phyloP scores from a whole-genome alignment of 1,139 yeast species.

The Saccharomyces hybrid region DNA sequence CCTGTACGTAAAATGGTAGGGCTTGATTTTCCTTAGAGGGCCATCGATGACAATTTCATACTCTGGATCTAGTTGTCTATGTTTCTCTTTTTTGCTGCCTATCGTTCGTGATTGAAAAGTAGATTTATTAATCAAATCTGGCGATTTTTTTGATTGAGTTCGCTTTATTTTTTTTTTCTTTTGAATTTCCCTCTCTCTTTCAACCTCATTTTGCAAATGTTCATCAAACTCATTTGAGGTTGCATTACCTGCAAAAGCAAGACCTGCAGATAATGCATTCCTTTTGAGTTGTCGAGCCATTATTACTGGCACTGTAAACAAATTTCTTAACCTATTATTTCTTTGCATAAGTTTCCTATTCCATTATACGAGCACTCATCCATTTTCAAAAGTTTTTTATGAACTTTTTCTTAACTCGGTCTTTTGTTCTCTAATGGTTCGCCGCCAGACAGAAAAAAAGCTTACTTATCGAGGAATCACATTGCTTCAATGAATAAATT shows the following conservation, averaged over 20 bases:
- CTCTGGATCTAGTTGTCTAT: constrained; percentile 31
- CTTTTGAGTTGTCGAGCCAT: background rate
- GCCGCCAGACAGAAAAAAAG: background rate
- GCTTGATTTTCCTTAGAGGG: constrained; percentile 62
- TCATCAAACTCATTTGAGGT: constrained; percentile 8
- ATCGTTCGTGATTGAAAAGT: constrained; percentile 28
- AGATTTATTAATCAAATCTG: constrained; percentile 8
- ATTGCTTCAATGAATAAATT: background rate
- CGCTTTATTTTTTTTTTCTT: constrained; percentile 32
- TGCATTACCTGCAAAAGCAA: background rate
- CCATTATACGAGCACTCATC: background rate
- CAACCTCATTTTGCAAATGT: constrained; percentile 12
- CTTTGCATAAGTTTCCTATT: background rate
- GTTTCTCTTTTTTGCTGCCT: constrained; percentile 23
- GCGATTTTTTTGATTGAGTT: background rate
- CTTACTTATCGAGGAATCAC: background rate
- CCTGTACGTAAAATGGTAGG: constrained; percentile 81
- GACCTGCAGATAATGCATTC: background rate
- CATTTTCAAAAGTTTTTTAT: background rate
- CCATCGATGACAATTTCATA: constrained; percentile 42
- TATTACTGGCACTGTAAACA: background rate
- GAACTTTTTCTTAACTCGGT: background rate
- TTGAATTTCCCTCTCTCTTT: constrained; percentile 11
- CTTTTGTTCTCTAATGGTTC: background rate
- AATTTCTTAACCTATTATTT: background rate